Evolutionary conservation across 2,329 filamentous ascomycete species (phyloP).

Genomic region (Grosmannia clavigera): DNA sequence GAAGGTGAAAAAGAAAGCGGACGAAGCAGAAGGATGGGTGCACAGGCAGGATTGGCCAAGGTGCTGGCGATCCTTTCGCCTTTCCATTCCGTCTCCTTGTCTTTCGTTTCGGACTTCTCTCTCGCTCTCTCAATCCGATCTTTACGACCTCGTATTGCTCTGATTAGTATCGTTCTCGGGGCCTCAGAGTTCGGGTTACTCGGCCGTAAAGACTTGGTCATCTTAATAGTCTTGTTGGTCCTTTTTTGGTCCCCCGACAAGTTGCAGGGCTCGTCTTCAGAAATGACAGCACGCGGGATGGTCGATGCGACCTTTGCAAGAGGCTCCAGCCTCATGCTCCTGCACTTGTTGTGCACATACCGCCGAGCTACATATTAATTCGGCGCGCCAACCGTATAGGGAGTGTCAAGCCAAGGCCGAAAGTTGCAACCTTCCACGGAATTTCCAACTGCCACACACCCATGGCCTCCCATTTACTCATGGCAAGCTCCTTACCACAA

Average conservation of each 20-base stretch:
- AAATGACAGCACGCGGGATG: neutral
- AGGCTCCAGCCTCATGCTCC: neutral
- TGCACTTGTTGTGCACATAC: neutral
- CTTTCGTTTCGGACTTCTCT: neutral
- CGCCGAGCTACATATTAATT: neutral
- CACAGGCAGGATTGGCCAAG: neutral
- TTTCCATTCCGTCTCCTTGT: too few relatives aligned
- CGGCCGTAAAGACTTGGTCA: too few relatives aligned
- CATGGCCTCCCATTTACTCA: neutral
- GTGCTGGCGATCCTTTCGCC: too few relatives aligned
- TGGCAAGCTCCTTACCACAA: neutral
- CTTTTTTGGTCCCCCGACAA: too few relatives aligned
- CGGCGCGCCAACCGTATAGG: neutral
- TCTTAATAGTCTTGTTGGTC: too few relatives aligned
- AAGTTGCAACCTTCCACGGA: neutral
- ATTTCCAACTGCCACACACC: neutral
- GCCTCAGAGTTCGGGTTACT: too few relatives aligned
- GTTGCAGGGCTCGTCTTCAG: neutral
- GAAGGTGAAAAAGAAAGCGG: too few relatives aligned
- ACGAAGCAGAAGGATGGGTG: neutral
- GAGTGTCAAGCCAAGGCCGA: neutral
- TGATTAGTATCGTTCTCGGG: too few relatives aligned
- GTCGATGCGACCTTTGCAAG: neutral
- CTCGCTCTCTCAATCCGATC: neutral
- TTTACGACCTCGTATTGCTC: too few relatives aligned